Evolutionary conservation across 2,329 filamentous ascomycete genomes (phyloP).

Genomic region (Monilinia aucupariae): DNA sequence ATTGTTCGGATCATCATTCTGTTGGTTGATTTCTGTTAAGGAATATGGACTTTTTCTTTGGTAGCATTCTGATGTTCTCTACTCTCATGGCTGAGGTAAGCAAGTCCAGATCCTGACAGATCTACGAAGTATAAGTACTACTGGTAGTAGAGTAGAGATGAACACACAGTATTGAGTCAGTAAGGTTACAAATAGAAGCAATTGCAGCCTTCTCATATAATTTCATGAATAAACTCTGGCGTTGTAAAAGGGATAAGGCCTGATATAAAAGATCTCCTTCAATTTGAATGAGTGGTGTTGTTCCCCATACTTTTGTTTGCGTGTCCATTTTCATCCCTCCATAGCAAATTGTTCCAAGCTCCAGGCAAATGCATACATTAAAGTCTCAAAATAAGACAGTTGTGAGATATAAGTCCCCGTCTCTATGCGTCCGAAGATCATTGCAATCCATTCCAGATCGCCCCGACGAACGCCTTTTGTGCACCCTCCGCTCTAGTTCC

Average conservation of each 20-base stretch:
- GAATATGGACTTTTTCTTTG: neutral
- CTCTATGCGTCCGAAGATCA: neutral
- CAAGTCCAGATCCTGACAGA: neutral
- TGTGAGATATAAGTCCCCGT: neutral
- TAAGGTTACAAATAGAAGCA: no score
- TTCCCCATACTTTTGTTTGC: neutral
- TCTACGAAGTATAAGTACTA: no score
- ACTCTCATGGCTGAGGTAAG: neutral
- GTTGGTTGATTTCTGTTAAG: neutral
- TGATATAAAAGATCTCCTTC: no score
- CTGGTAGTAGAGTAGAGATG: no score
- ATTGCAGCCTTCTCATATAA: no score
- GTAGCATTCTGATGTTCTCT: neutral
- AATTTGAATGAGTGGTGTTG: neutral
- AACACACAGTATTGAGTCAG: no score
- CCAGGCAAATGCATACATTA: neutral
- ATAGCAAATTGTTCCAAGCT: neutral
- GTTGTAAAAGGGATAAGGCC: no score
- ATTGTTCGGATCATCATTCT: neutral
- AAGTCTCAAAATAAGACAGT: neutral
- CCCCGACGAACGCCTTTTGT: constrained; percentile 11
- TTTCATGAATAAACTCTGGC: no score
- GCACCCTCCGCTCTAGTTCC: constrained; percentile 6
- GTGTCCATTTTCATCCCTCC: neutral
- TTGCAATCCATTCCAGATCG: constrained; percentile 10